Conservation (phyloP, 73 alveolate genomes). For the Durusdinium trenchii region DNA sequence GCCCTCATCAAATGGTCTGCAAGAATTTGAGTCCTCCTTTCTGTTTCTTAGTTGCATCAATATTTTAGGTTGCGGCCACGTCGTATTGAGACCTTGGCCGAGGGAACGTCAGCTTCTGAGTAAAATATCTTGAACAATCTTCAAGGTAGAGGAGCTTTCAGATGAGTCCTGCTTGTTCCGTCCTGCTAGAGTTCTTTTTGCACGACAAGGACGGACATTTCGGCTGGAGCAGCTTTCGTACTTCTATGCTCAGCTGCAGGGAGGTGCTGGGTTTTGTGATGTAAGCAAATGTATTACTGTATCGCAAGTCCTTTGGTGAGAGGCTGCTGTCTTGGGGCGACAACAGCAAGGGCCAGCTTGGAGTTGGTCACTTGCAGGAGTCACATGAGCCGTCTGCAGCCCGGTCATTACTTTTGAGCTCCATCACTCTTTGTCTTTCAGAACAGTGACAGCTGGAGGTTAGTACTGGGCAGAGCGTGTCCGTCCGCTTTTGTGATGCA, state of each 20-base stretch:
- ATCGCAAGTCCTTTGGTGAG: neutral
- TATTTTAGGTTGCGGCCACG: conserved; percentile 69
- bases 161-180: neutral
- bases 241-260: conserved; percentile 95
- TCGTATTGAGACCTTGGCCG: conserved; percentile 82
- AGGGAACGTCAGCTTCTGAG: conserved; percentile 59
- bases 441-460: neutral
- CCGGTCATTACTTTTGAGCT: neutral
- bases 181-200: neutral
- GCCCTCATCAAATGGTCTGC: neutral
- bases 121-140: too few species aligned
- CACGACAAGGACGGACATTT: conserved; percentile 36
- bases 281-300: neutral
- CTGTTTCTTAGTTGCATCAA: too few species aligned
- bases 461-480: conserved; percentile 61
- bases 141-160: neutral
- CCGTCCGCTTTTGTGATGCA: conserved; percentile 95
- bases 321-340: conserved; percentile 95
- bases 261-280: conserved; percentile 13
- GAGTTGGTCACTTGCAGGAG: conserved; percentile 95
- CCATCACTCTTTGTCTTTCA: too few species aligned
- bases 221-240: conserved; percentile 95
- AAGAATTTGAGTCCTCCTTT: neutral
- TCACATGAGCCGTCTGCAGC: conserved; percentile 79
- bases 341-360: conserved; percentile 95